These are phyloP conservation scores for Tillandsia leiboldiana DNA, from an alignment of 176 grass and related monocot genomes.

Conservation along the genomic window DNA sequence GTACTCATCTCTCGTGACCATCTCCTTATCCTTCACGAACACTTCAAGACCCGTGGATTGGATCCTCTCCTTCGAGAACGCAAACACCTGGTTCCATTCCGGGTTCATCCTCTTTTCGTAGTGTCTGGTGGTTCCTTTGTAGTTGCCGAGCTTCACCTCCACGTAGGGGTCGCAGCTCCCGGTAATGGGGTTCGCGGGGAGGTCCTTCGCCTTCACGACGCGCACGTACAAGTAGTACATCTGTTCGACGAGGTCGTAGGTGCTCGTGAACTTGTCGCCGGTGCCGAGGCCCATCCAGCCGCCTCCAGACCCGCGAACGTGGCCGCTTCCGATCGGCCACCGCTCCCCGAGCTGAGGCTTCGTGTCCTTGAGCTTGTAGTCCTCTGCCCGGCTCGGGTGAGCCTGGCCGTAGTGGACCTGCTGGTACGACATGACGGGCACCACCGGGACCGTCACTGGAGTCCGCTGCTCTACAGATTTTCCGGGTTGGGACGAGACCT, in stretches of 20 bases:
- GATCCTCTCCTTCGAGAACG: constrained; percentile 52
- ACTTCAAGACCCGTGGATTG: constrained; percentile 65
- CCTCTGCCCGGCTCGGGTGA: constrained; percentile 33
- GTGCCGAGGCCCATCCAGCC: constrained; percentile 2
- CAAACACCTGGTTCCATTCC: constrained; percentile 80
- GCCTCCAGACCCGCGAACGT: neutral
- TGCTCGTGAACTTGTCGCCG: constrained; percentile 42
- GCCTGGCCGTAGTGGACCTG: constrained; percentile 45
- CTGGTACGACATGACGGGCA: constrained; percentile 41
- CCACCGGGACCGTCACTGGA: constrained; percentile 1
- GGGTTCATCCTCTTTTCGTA: constrained; percentile 23
- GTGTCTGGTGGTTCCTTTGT: constrained; percentile 39
- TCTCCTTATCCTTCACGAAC: constrained; percentile 36
- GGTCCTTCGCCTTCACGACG: constrained; percentile 58
- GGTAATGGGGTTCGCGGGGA: constrained; percentile 22
- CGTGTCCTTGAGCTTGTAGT: constrained; percentile 36
- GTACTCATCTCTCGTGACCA: constrained; percentile 32
- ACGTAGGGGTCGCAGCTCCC: constrained; percentile 45
- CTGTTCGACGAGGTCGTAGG: constrained; percentile 72
- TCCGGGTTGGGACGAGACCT: constrained; percentile 8
- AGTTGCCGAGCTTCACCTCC: constrained; percentile 55
- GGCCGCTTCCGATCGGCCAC: constrained; percentile 24
- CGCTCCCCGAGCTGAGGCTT: constrained; percentile 26
- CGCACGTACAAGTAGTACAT: constrained; percentile 77
- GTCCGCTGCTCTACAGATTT: constrained; percentile 22